These are phyloP conservation scores for Pseudogymnoascus sp. DNA, from an alignment of 2,329 filamentous ascomycete genomes.

Conservation along the genomic window DNA sequence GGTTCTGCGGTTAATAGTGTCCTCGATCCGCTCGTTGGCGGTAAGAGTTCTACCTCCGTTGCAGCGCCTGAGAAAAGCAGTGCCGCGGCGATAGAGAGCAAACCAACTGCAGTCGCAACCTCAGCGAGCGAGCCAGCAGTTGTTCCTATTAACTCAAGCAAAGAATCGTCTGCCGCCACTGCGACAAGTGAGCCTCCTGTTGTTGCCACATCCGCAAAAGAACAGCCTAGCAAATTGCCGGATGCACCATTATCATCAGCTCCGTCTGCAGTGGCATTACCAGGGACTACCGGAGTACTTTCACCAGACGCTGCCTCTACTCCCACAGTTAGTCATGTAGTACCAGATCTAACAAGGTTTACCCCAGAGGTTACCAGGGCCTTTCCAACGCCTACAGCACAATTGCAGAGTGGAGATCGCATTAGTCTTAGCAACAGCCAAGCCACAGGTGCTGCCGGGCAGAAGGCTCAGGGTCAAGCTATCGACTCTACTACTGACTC, in stretches of 20 bases:
- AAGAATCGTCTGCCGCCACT: neutral
- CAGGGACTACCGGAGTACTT: neutral
- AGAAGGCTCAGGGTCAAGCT: neutral
- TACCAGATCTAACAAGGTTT: neutral
- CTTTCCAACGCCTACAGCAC: neutral
- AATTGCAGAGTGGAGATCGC: slow-evolving; percentile 4
- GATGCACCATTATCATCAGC: neutral
- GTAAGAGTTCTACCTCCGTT: neutral
- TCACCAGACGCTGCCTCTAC: neutral
- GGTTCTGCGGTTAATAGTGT: neutral
- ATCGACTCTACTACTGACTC: neutral
- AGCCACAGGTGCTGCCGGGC: neutral
- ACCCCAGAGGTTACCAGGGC: neutral
- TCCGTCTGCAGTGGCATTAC: neutral
- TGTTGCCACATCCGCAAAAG: neutral
- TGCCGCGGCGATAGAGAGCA: neutral
- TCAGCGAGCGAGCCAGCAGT: neutral
- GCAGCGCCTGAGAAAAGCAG: neutral
- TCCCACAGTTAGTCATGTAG: neutral
- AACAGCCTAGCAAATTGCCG: neutral
- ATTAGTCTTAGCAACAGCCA: neutral
- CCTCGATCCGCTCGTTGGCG: neutral
- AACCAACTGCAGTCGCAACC: neutral
- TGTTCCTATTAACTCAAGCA: neutral
- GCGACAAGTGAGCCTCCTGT: neutral